Conservation (phyloP, 208 protist species). For the Leishmania amazonensis region DNA sequence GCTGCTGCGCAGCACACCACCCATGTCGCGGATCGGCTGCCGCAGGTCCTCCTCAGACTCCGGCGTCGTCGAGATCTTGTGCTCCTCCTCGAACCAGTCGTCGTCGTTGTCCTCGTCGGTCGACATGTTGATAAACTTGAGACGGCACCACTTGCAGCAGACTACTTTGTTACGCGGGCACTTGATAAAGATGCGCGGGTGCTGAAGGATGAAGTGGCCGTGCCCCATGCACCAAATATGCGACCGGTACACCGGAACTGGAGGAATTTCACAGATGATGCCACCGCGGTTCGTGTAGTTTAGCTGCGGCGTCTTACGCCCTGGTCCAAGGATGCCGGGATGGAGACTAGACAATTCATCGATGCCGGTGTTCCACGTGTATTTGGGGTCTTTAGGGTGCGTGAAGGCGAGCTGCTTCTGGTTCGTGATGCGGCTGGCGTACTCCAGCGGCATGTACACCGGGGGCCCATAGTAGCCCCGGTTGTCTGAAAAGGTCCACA, state of each 20-base stretch:
- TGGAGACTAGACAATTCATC: slow-evolving; percentile 72
- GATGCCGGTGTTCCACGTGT: slow-evolving; percentile 80
- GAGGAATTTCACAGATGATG: slow-evolving; percentile 90
- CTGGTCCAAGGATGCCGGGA: slow-evolving; percentile 74
- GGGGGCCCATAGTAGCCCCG: slow-evolving; percentile 84
- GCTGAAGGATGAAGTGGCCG: slow-evolving; percentile 79
- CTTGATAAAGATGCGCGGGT: slow-evolving; percentile 91
- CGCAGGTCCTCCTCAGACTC: slow-evolving; percentile 76
- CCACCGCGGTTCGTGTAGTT: slow-evolving; percentile 82
- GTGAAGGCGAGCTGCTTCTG: slow-evolving; percentile 83
- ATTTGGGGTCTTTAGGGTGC: slow-evolving; percentile 87
- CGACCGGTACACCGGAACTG: slow-evolving; percentile 80
- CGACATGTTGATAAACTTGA: slow-evolving; percentile 92
- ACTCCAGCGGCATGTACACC: slow-evolving; percentile 88
- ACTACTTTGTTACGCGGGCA: slow-evolving; percentile 78
- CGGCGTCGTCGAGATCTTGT: slow-evolving; percentile 86
- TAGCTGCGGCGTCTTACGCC: slow-evolving; percentile 79
- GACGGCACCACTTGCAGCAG: slow-evolving; percentile 86
- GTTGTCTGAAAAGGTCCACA: slow-evolving; percentile 79
- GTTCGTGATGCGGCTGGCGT: slow-evolving; percentile 82
- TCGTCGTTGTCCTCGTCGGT: slow-evolving; percentile 89
- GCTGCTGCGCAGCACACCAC: slow-evolving; percentile 68
- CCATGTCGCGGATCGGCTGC: slow-evolving; percentile 79
- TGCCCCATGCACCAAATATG: slow-evolving; percentile 91
- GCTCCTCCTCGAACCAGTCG: slow-evolving; percentile 87